These are phyloP conservation scores for Suhomyces vadensis DNA, from an alignment of 805 yeast species.

Conservation along the genomic window DNA sequence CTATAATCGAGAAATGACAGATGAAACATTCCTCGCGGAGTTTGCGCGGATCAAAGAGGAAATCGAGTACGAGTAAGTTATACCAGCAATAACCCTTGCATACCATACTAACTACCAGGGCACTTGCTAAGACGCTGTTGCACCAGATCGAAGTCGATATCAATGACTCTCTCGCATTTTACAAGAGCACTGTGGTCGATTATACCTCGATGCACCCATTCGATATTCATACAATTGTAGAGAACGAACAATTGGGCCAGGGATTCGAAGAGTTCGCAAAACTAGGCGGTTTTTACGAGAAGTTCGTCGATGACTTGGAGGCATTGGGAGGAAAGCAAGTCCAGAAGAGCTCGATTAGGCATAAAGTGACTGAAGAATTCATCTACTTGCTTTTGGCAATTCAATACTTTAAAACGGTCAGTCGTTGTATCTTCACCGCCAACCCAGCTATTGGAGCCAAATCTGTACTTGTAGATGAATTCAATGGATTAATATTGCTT, in stretches of 20 bases:
- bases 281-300: neutral
- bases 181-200: neutral
- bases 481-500: slow-evolving; percentile 21
- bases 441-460: neutral
- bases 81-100: neutral
- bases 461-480: neutral
- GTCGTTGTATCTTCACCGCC: neutral
- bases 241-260: neutral
- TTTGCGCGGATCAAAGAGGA: slow-evolving; percentile 13
- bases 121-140: neutral
- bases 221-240: neutral
- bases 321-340: neutral
- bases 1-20: neutral
- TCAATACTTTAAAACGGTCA: slow-evolving; percentile 13
- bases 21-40: slow-evolving; percentile 2
- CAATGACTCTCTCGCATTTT: neutral
- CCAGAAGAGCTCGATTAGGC: neutral
- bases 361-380: neutral
- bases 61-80: slow-evolving; percentile 12
- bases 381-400: slow-evolving; percentile 18
- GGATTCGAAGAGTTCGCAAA: neutral
- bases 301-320: neutral
- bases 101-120: neutral
- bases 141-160: neutral
- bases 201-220: neutral